phyloP scores from a whole-genome alignment of 2,329 filamentous ascomycete genomes.

The Trichoderma simmonsii region DNA sequence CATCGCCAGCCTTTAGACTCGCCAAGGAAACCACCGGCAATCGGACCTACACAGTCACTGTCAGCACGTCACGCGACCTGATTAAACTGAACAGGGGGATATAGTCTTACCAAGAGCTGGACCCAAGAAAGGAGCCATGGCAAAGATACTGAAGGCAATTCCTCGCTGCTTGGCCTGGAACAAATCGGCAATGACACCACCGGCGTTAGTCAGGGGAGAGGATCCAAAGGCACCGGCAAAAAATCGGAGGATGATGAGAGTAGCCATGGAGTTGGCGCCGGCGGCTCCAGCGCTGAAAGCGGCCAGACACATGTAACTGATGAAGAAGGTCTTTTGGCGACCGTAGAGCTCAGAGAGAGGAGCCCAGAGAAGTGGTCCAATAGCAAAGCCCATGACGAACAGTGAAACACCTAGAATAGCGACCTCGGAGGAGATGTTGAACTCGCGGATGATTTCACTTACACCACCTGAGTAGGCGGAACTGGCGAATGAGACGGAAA shows the following conservation, averaged over 20 bases:
- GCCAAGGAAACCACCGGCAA: slow-evolving; percentile 61
- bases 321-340: slow-evolving; percentile 56
- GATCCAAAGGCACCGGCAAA: slow-evolving; percentile 62
- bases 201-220: slow-evolving; percentile 60
- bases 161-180: slow-evolving; percentile 55
- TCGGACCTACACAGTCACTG: slow-evolving; percentile 45
- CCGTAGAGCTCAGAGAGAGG: slow-evolving; percentile 64
- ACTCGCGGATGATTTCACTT: slow-evolving; percentile 51
- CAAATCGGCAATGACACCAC: slow-evolving; percentile 63
- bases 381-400: slow-evolving; percentile 60
- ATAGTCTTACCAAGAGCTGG: slow-evolving; percentile 47
- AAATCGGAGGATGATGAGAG: slow-evolving; percentile 66
- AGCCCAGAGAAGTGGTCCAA: slow-evolving; percentile 64
- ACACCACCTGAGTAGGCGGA: slow-evolving; percentile 64
- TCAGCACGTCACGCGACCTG: background rate
- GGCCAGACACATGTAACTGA: slow-evolving; percentile 55
- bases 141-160: slow-evolving; percentile 57
- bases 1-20: slow-evolving; percentile 61
- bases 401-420: slow-evolving; percentile 61
- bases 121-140: slow-evolving; percentile 62
- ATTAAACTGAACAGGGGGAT: background rate
- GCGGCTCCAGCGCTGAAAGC: slow-evolving; percentile 61
- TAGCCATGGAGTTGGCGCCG: slow-evolving; percentile 54
- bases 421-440: slow-evolving; percentile 49
- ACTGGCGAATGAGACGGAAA: slow-evolving; percentile 68